Base-by-base conservation (phyloP, 768 basidiomycete genomes). In the Tricholoma terreum region DNA sequence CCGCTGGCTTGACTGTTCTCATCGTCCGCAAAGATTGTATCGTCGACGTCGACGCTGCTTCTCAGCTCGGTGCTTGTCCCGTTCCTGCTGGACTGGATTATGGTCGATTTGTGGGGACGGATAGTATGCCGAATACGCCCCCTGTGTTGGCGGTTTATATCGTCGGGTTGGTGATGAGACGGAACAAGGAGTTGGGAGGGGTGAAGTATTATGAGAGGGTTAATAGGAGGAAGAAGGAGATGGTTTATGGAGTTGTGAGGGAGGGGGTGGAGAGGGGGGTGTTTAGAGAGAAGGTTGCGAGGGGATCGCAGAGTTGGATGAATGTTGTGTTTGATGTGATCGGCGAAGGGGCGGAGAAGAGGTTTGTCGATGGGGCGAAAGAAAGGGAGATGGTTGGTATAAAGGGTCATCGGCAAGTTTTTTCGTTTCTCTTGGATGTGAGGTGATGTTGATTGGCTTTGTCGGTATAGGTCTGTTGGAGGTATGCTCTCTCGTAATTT, bases 1-100 rank as follows among this genome's bases (percentile, higher is more conserved):
- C 97, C 2, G 87, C 97, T 0, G 97, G 97, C 1, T 76, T 97
- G 21, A 94, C 93, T 12, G 83, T 99, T 71, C 77, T 95, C 64
- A 97, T 99, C 74, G 92, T 98, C 19, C 84, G 92, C n/a, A 85
- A 96, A 58, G 94, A 97, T 74, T 89, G 95, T 69, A 78, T 98
- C 67, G 93, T 95, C 67, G 92, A 91, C 68, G 87, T 92, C 49
- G 89, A 94, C 63, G 86, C 84, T 2, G 89, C 92, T 0, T 82
- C 85, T 12, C 77, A 76, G 66, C 78, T 90, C 56, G 91, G 92
- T 21, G 87, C 88, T 2, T 68, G 76, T 2, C 85, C 87, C 12
- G 86, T 94, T 14, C 97, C 97, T 0, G 70, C 87, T 22, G 85
- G 84, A 59, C 77, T 95, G 62, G 79, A 89, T 48, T 98, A 94